Percentiles rank a stretch among this genome's conserved stretches.
Evolutionary conservation across 2,329 filamentous ascomycete genomes (phyloP).

Genomic region (Tympanopsis confertula): DNA sequence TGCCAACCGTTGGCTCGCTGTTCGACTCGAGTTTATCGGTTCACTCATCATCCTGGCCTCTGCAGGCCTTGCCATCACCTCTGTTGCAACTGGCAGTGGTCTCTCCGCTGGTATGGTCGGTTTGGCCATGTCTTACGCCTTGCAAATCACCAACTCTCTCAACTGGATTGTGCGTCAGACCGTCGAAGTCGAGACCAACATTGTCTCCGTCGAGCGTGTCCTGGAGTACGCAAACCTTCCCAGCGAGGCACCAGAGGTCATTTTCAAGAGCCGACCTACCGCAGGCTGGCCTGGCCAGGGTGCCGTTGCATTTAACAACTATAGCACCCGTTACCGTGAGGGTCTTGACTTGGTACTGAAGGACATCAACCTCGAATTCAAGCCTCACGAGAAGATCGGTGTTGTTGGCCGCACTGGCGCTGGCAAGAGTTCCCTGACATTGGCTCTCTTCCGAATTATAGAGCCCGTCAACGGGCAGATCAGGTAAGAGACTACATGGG

Average conservation of each 20-base stretch:
- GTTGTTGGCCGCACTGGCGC: constrained; percentile 93
- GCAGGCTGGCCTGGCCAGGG: constrained; percentile 87
- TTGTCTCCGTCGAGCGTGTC: constrained; percentile 94
- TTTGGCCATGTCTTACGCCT: constrained; percentile 5
- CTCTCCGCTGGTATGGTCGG: constrained; percentile 13
- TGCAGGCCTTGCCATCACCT: not conserved
- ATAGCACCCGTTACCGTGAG: constrained; percentile 83
- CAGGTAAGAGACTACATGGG: not conserved
- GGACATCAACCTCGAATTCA: constrained; percentile 83
- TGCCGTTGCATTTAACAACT: constrained; percentile 81
- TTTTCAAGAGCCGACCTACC: constrained; percentile 74
- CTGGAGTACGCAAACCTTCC: constrained; percentile 87
- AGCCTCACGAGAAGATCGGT: constrained; percentile 93
- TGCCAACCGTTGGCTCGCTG: constrained; percentile 3
- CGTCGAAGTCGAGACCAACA: constrained; percentile 99
- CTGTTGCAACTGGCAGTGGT: not conserved
- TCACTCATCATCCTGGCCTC: constrained; percentile 66
- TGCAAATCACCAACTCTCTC: constrained; percentile 4
- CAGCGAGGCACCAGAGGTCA: constrained; percentile 87
- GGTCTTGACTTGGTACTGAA: constrained; percentile 87
- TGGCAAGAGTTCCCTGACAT: constrained; percentile 86
- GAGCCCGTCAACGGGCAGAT: constrained; percentile 76
- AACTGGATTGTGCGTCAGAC: constrained; percentile 2
- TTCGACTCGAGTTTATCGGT: constrained; percentile 29
- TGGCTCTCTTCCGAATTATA: constrained; percentile 90